These are phyloP conservation scores for Neofusicoccum cordaticola DNA, from an alignment of 2,329 filamentous ascomycete genomes.

Conservation along the genomic window DNA sequence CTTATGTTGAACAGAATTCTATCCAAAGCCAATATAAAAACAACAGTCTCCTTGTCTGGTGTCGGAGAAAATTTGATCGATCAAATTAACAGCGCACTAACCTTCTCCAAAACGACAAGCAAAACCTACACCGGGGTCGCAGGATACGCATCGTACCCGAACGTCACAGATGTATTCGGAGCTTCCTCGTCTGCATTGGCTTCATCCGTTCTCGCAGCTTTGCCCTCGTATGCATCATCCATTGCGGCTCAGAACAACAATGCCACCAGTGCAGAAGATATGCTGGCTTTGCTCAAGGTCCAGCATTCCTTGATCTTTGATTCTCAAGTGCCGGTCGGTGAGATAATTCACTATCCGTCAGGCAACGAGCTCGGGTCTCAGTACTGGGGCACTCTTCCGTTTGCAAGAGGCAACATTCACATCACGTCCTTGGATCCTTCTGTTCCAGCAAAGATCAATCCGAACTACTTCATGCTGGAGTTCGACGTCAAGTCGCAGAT, in stretches of 20 bases:
- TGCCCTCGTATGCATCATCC: conserved; percentile 22
- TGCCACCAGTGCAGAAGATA: neutral
- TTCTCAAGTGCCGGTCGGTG: conserved; percentile 35
- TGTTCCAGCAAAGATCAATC: conserved; percentile 41
- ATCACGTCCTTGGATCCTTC: conserved; percentile 37
- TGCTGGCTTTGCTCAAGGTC: conserved; percentile 28
- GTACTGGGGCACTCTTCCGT: conserved; percentile 6
- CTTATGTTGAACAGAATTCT: conserved; percentile 5
- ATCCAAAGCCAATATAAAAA: conserved; percentile 18
- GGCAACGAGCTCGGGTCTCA: neutral
- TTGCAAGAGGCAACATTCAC: conserved; percentile 38
- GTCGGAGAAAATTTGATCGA: conserved; percentile 28
- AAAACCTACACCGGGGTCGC: conserved; percentile 25
- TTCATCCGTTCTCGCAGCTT: conserved; percentile 18
- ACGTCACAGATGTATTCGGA: conserved; percentile 25
- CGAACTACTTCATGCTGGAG: conserved; percentile 44
- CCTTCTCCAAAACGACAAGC: conserved; percentile 12
- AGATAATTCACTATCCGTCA: neutral
- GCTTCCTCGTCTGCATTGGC: conserved; percentile 22
- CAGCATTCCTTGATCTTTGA: conserved; percentile 39
- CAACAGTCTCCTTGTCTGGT: conserved; percentile 16
- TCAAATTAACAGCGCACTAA: conserved; percentile 20
- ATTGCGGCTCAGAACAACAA: conserved; percentile 16
- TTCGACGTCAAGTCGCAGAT: conserved; percentile 40
- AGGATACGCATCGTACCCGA: conserved; percentile 26